Conservation (phyloP, 768 basidiomycete genomes). For the Boletus fagicola region DNA sequence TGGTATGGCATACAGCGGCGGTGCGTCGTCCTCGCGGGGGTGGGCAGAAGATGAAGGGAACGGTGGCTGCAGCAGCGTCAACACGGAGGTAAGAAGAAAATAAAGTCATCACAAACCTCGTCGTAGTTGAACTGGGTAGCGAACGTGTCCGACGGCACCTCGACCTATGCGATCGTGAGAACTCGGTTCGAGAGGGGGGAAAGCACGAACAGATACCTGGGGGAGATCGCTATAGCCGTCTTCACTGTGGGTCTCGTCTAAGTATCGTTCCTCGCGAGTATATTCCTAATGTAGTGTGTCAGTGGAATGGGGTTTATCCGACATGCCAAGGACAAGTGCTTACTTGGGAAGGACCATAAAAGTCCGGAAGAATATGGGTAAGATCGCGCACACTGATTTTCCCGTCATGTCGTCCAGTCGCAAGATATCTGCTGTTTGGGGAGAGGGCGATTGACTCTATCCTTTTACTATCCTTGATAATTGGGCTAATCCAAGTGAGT, state of each 20-base stretch:
- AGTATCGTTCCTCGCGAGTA: background rate
- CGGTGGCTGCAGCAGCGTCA: background rate
- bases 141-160: background rate
- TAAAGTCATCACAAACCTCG: background rate
- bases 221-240: background rate
- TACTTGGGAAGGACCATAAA: background rate
- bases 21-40: background rate
- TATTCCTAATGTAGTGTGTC: background rate
- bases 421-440: background rate
- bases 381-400: background rate
- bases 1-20: background rate
- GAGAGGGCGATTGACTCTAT: background rate
- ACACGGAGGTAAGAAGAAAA: background rate
- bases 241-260: background rate
- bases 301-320: too few species aligned
- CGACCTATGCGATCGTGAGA: background rate
- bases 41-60: background rate
- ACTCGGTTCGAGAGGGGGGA: background rate
- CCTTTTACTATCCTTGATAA: background rate
- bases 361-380: background rate
- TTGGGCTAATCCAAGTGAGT: background rate
- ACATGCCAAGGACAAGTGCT: background rate
- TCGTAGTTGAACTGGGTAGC: background rate
- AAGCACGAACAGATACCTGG: background rate
- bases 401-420: background rate